Evolutionary conservation across 2,329 filamentous ascomycete species (phyloP), one percentile per base, ranked within the genome.

Genomic region (Diaporthe eres): DNA sequence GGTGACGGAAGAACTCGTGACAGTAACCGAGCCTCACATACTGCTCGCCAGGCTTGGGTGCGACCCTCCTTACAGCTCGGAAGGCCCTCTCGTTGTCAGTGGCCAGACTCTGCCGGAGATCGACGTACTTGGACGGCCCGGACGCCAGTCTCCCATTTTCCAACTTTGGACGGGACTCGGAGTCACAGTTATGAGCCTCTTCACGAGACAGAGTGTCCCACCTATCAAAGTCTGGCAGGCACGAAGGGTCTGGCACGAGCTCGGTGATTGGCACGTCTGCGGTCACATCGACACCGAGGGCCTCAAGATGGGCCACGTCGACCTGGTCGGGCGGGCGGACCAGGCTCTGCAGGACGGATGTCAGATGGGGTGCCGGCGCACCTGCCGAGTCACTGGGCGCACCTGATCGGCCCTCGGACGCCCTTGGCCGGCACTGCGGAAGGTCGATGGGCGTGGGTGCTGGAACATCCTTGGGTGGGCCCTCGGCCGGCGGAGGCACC

Each of bases 1-100:
- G 85, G 78, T 90, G 89, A 71, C 90, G 90, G 83, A 89, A 93
- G 82, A 93, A 93, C 82, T 93, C 91, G 79, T 92, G 93, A 7
- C 90, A 88, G 78, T 92, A 92, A 19, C 91, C 91, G 10, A 93
- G 83, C 9, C 91, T 88, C 42, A 88, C 86, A 49, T 88, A 85
- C 61, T 86, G 83, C 79, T 88, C 87, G 55, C 91, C 91, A 55
- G 87, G 87, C 47, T 87, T 86, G 0, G 89, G 84, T 8, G 87
- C 86, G n/a, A 92, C 84, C 60, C 91, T 88, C 34, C 91, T 88
- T 73, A 93, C 88, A 1, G 90, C 90, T 37, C 90, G 88, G 80
- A 92, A 93, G 10, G 91, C 91, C 55, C 88, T 85, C 57, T 89
- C 87, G 77, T 93, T 93, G 34, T 84, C 78, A 72, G 87, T 86